A percentile compares a stretch with the other conserved stretches of the same genome.
These are phyloP conservation scores for Spergularia marina DNA, from an alignment of 148 eudicot genomes.

Conservation along the genomic window DNA sequence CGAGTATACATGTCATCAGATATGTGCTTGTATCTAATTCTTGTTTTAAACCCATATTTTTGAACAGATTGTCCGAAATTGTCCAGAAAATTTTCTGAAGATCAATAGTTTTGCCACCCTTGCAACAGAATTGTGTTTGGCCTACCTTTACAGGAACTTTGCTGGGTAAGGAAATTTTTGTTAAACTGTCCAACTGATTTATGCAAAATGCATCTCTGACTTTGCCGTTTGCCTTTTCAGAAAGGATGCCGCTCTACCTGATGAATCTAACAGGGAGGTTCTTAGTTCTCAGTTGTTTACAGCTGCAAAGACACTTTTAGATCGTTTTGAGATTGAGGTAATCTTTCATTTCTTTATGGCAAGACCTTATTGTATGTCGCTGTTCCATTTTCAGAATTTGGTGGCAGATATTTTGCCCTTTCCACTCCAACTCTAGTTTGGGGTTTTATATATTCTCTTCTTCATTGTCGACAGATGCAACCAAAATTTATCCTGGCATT, in stretches of 20 bases:
- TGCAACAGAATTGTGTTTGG: conserved; percentile 65
- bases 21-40: conserved; percentile 1
- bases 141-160: conserved; percentile 51
- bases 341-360: conserved; percentile 5
- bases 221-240: conserved; percentile 37
- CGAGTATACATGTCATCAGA: not conserved
- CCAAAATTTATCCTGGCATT: conserved; percentile 50
- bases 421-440: not conserved
- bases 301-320: conserved; percentile 52
- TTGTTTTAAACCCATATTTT: conserved; percentile 18
- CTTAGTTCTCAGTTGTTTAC: conserved; percentile 47
- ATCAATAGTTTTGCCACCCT: conserved; percentile 48
- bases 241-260: conserved; percentile 29
- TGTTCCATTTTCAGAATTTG: not conserved
- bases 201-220: conserved; percentile 13
- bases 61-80: conserved; percentile 73
- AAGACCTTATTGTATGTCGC: not conserved
- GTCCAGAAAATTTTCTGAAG: conserved; percentile 70
- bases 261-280: conserved; percentile 47
- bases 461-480: conserved; percentile 58
- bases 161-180: conserved; percentile 42
- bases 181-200: not conserved
- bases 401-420: not conserved
- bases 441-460: conserved; percentile 3
- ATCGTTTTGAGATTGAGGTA: conserved; percentile 58